Conservation (phyloP, 1,139 yeast genomes). For the Taphrina betulina region DNA sequence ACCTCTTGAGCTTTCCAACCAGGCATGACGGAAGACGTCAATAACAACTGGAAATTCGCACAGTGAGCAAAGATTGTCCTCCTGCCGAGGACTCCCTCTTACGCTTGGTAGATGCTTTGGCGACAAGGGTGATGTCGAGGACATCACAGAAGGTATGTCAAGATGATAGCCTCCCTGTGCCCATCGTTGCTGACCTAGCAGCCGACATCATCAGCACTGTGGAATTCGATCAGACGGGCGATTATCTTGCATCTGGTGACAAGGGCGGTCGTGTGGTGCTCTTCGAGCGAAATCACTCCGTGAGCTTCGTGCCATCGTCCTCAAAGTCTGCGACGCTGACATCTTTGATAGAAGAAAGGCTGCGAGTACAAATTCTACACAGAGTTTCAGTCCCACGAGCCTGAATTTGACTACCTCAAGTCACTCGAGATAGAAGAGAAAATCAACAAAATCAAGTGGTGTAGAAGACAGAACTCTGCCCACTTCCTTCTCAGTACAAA, state of each 20-base stretch:
- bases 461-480: constrained; percentile 80
- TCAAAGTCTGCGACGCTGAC: too few species aligned
- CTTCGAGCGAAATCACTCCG: constrained; percentile 78
- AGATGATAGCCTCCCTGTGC: too few species aligned
- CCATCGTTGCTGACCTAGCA: constrained; percentile 35
- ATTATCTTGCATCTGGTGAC: constrained; percentile 96
- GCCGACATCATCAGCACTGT: constrained; percentile 97
- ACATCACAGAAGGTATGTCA: constrained; percentile 68
- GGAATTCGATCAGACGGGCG: constrained; percentile 93
- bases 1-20: too few species aligned
- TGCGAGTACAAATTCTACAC: constrained; percentile 96
- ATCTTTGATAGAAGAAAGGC: constrained; percentile 53
- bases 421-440: constrained; percentile 96
- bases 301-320: constrained; percentile 23
- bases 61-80: constrained; percentile 26
- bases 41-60: constrained; percentile 36
- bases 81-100: constrained; percentile 59
- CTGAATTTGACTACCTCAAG: constrained; percentile 95
- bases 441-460: constrained; percentile 96
- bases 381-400: constrained; percentile 97
- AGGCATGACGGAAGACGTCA: constrained; percentile 32
- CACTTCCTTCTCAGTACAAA: constrained; percentile 87
- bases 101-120: constrained; percentile 67
- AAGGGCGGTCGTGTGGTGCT: constrained; percentile 97
- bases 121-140: constrained; percentile 94